Evolutionary conservation across 495 filamentous ascomycete genomes (phyloP), one percentile per base, ranked within the genome.

Genomic region (Xylaria nigripes): DNA sequence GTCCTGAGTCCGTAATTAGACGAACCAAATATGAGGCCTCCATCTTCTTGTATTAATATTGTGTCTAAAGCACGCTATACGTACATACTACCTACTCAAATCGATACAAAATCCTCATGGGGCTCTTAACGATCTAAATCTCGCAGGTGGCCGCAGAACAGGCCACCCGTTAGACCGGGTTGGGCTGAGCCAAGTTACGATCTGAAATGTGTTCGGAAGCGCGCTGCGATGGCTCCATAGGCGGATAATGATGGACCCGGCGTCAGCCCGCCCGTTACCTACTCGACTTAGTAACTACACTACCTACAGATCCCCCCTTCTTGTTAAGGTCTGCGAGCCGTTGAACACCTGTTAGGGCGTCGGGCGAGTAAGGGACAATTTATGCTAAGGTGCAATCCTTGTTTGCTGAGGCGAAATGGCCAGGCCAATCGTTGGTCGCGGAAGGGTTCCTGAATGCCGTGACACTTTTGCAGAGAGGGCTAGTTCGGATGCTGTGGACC

Each of bases 101-200:
- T 44, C 32, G 30, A 50, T 55, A 27, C 53, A 44, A 46, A 50
- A 49, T 25, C 25, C 21, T 49, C 45, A 44, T 41, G 36, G n/a
- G n/a, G n/a, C n/a, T n/a, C n/a, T n/a, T n/a, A n/a, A n/a, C n/a
- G n/a, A n/a, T n/a, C n/a, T n/a, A 27, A 27, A 47, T 34, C 18
- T 49, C 34, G 41, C 24, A 55, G 53, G 27, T 45, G 53, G 53
- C 22, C 46, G 46, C 53, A 55, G 46, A 45, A 49, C 13, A 29
- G 53, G 46, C 53, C 46, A 21, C 53, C 46, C 46, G 19, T 44
- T 27, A 19, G 25, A 55, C 51, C n/a, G 51, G 49, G 40, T 27
- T 52, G 29, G 40, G 27, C 24, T 55, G 44, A 23, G 46, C 34
- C 27, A 48, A 55, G 45, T 18, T 48, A 29, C 22, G 51, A 48